These are phyloP conservation scores for Colletotrichum graminicola DNA, from an alignment of 2,329 filamentous ascomycete species.

Conservation along the genomic window DNA sequence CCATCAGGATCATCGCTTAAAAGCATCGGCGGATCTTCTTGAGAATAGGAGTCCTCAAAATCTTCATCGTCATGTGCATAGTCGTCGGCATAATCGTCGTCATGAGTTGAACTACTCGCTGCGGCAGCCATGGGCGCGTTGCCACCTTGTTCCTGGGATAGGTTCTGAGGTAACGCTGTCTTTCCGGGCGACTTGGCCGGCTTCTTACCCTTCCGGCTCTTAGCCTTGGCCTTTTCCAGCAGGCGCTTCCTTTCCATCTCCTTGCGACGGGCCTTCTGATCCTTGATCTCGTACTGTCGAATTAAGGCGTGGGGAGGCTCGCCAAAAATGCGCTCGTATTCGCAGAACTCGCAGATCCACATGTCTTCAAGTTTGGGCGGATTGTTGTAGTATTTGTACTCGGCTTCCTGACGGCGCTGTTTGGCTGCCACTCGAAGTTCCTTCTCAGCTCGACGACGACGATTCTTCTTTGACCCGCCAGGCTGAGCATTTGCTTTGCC, in stretches of 20 bases:
- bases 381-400: slow-evolving; percentile 81
- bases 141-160: slow-evolving; percentile 45
- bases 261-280: slow-evolving; percentile 84
- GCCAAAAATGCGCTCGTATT: slow-evolving; percentile 97
- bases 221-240: slow-evolving; percentile 94
- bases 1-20: slow-evolving; percentile 40
- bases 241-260: slow-evolving; percentile 87
- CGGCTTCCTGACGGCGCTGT: slow-evolving; percentile 81
- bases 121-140: slow-evolving; percentile 44
- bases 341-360: slow-evolving; percentile 98
- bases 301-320: slow-evolving; percentile 86
- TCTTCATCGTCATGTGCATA: slow-evolving; percentile 43
- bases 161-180: slow-evolving; percentile 43
- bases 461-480: slow-evolving; percentile 68
- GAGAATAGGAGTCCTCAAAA: slow-evolving; percentile 27
- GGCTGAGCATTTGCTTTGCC: slow-evolving; percentile 54
- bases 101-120: slow-evolving; percentile 55
- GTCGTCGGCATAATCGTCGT: slow-evolving; percentile 51
- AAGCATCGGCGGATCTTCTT: slow-evolving; percentile 42
- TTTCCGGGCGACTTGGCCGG: slow-evolving; percentile 74
- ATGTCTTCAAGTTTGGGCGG: slow-evolving; percentile 78
- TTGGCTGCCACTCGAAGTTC: slow-evolving; percentile 81
- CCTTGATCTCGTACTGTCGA: slow-evolving; percentile 93
- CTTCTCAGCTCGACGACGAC: slow-evolving; percentile 74
- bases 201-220: slow-evolving; percentile 91